Base-by-base conservation (phyloP, 495 filamentous ascomycete species). In the Umbilicaria muhlenbergii region DNA sequence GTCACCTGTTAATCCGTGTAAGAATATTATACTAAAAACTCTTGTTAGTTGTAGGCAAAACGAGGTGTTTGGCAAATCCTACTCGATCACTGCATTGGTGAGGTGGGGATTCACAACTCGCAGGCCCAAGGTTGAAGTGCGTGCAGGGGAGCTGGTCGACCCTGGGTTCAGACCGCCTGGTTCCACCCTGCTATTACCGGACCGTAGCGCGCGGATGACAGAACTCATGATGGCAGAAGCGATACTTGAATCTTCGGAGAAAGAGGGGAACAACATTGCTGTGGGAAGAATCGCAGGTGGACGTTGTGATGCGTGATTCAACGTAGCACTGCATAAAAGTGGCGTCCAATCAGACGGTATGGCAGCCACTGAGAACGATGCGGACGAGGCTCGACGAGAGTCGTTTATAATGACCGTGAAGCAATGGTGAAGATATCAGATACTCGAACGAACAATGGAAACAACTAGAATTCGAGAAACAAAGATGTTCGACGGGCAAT, bases 1-100 rank as follows among this genome's bases (percentile, higher is more conserved):
- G 14, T 38, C 32, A 11, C 48, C 48, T 14, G 44, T 47, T 11
- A 51, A 39, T 7, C 48, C 44, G 31, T 47, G 44, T 12, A 51
- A 32, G 34, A 51, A 47, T 16, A 46, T 15, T 16, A 51, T 36
- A 16, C 48, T 51, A 28, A 19, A 13, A 21, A 10, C 24, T 28
- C 4, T 28, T 14, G 21, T 31, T 14, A 39, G 42, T 24, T 34
- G 34, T 12, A 5, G 42, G 17, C 17, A n/a, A 5, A 2, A 44
- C 18, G 16, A 28, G 6, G 28, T 8, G 7, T 8, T 7, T n/a
- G 21, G 40, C 11, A 14, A 3, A 34, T 6, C 40, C 32, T 31
- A 45, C 24, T 45, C 36, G 33, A 40, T 45, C 21, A 32, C 10
- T 37, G 43, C 36, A 2, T 39, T 34, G 17, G 28, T 21, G 14